A percentile compares a stretch with the other conserved stretches of the same genome.
Conservation (phyloP, 441 rosid genomes). For the Populus tomentosa region DNA sequence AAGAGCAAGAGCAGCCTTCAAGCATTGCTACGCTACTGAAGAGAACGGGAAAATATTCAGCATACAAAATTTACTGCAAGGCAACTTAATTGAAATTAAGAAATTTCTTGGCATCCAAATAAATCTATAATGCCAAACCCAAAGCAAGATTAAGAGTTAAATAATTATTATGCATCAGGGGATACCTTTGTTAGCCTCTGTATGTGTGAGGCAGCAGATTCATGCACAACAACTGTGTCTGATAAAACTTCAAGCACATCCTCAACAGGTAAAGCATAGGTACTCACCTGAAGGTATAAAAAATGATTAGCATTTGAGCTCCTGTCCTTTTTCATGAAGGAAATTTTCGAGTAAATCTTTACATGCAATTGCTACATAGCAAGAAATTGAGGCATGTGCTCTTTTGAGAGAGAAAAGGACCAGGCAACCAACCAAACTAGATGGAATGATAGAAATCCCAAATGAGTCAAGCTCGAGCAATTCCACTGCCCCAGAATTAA, state of each 20-base stretch:
- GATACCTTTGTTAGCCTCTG: slow-evolving; percentile 81
- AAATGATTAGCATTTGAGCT: not conserved
- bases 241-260: slow-evolving; percentile 70
- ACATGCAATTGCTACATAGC: not conserved
- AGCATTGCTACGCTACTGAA: not conserved
- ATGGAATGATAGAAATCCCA: slow-evolving; percentile 81
- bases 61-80: not conserved
- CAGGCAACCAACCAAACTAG: slow-evolving; percentile 62
- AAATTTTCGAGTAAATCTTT: not conserved
- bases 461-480: slow-evolving; percentile 88
- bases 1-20: not conserved
- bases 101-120: not conserved
- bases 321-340: slow-evolving; percentile 3
- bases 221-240: slow-evolving; percentile 67
- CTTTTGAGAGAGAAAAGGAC: slow-evolving; percentile 9
- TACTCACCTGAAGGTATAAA: slow-evolving; percentile 59
- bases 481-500: slow-evolving; percentile 69
- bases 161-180: not conserved
- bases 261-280: slow-evolving; percentile 69
- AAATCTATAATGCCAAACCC: not conserved
- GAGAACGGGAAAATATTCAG: not conserved
- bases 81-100: not conserved
- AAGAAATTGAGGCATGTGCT: not conserved
- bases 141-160: not conserved
- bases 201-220: slow-evolving; percentile 64